Conservation (phyloP, 495 filamentous ascomycete species). For the Trichocladium uniseriatum region DNA sequence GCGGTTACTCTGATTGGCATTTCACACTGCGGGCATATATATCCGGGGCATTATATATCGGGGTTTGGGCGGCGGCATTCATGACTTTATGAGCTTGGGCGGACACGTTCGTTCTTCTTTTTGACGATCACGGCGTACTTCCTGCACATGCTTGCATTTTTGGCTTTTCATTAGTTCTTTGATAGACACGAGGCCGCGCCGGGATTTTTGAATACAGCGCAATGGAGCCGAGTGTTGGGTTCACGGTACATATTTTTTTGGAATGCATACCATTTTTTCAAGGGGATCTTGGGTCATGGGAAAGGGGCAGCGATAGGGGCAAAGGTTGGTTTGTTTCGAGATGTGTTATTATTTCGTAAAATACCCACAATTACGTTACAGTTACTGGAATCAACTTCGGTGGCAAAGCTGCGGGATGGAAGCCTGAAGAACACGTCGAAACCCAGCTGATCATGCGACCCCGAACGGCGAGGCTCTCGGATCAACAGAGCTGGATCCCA, state of each 20-base stretch:
- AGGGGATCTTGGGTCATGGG: too few species aligned
- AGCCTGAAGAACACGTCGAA: too few species aligned
- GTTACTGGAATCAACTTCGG: too few species aligned
- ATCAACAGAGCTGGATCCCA: too few species aligned
- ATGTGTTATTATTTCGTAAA: too few species aligned
- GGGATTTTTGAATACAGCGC: background rate
- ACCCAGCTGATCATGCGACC: too few species aligned
- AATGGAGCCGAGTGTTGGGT: background rate
- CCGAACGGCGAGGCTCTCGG: too few species aligned
- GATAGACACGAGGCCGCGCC: conserved; percentile 1
- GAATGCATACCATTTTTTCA: too few species aligned
- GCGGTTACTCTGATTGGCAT: conserved; percentile 26
- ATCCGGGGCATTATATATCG: conserved; percentile 1
- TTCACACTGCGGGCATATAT: conserved; percentile 8
- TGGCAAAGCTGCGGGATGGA: too few species aligned
- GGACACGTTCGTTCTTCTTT: conserved; percentile 4
- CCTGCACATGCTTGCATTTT: background rate
- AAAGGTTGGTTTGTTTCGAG: too few species aligned
- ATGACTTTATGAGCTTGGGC: conserved; percentile 22
- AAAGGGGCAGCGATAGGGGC: too few species aligned
- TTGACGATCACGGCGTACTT: conserved; percentile 10
- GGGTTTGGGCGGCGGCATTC: conserved; percentile 17
- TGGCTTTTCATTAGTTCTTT: background rate
- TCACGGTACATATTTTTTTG: background rate
- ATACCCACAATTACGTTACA: too few species aligned